Percentiles rank a stretch among this genome's conserved stretches.
Conservation (phyloP, 108 stramenopile genomes). For the Thalassiosira profunda region DNA sequence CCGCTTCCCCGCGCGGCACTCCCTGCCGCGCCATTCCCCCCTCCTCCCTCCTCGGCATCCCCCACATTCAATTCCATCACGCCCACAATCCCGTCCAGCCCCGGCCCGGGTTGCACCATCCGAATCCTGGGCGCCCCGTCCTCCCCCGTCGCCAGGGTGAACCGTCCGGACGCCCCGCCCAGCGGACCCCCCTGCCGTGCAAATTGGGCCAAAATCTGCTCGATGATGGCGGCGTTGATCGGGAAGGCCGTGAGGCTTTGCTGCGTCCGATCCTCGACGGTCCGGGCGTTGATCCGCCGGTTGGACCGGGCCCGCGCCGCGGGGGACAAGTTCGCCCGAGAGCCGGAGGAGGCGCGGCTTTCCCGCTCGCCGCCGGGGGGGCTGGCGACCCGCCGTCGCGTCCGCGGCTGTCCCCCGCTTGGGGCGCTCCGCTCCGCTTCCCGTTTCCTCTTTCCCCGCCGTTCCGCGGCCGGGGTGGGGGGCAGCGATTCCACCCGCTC, state of each 20-base stretch:
- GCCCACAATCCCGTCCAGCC: neutral
- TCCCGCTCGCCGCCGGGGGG: neutral
- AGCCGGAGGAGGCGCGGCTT: neutral
- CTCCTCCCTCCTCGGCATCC: too few species aligned
- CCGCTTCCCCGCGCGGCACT: too few species aligned
- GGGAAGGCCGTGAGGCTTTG: neutral
- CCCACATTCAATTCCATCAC: slow-evolving; percentile 1
- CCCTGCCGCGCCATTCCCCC: too few species aligned
- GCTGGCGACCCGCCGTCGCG: neutral
- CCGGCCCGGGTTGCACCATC: too few species aligned
- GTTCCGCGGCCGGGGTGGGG: neutral
- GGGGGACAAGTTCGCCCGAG: too few species aligned
- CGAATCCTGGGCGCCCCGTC: too few species aligned
- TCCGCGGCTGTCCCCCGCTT: slow-evolving; percentile 2
- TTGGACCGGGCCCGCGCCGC: too few species aligned
- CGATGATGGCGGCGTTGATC: slow-evolving; percentile 22
- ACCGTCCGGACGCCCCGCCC: neutral
- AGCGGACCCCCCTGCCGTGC: neutral
- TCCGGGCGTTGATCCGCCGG: slow-evolving; percentile 39
- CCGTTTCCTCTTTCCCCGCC: neutral
- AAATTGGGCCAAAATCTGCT: slow-evolving; percentile 13
- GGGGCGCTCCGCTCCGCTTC: slow-evolving; percentile 6
- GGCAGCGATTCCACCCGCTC: slow-evolving; percentile 28
- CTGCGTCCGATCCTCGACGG: slow-evolving; percentile 48
- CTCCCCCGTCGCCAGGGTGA: neutral